Conservation (phyloP, 352 stramenopile genomes). For the Globisporangium barbulae region DNA sequence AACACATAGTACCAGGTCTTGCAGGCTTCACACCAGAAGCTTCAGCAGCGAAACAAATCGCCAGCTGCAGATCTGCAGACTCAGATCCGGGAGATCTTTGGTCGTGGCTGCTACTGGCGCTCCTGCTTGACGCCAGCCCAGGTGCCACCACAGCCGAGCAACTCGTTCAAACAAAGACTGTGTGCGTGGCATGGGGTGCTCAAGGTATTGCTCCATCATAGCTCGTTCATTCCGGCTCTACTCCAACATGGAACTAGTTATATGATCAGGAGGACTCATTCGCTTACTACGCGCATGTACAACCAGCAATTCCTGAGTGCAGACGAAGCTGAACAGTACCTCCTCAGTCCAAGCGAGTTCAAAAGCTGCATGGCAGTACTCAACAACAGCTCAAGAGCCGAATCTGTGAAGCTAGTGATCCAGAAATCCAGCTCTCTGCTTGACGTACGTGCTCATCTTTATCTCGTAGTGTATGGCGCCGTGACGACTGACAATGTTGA, state of each 20-base stretch:
- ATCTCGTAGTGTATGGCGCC: background rate
- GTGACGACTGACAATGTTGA: background rate
- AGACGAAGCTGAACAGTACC: constrained; percentile 31
- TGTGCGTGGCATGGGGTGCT: constrained; percentile 33
- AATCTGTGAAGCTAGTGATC: constrained; percentile 25
- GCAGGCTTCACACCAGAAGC: background rate
- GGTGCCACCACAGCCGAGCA: too few species aligned
- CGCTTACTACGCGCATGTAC: background rate
- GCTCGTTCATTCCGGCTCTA: background rate
- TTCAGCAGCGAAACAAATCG: background rate
- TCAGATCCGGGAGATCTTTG: constrained; percentile 19
- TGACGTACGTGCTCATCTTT: constrained; percentile 19
- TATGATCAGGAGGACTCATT: constrained; percentile 5
- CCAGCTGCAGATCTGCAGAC: background rate
- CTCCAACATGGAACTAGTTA: background rate
- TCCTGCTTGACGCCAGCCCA: constrained; percentile 23
- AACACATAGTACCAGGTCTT: constrained; percentile 16
- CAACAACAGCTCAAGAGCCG: constrained; percentile 12
- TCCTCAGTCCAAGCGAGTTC: constrained; percentile 18
- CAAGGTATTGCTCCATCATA: constrained; percentile 14
- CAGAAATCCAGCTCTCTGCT: constrained; percentile 30
- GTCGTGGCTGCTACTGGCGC: constrained; percentile 27
- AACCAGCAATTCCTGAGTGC: constrained; percentile 20
- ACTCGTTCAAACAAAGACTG: constrained; percentile 7
- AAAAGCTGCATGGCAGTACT: constrained; percentile 6